A percentile compares a stretch with the other conserved stretches of the same genome.
These are phyloP conservation scores for Thyridium curvatum DNA, from an alignment of 2,329 filamentous ascomycete genomes.

Conservation along the genomic window DNA sequence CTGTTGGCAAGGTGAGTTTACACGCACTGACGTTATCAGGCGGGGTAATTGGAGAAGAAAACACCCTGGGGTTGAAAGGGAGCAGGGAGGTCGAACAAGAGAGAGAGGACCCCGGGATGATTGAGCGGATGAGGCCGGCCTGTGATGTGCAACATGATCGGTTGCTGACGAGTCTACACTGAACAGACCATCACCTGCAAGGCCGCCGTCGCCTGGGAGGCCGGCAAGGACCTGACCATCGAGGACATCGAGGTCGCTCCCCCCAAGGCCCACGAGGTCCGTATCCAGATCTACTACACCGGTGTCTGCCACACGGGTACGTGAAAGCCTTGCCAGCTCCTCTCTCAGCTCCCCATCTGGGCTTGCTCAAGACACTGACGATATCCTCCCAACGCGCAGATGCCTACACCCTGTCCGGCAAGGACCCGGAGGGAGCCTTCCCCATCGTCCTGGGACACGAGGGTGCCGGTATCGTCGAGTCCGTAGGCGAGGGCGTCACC, in stretches of 20 bases:
- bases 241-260: slow-evolving; percentile 91
- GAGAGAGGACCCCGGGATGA: too few relatives aligned
- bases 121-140: too few relatives aligned
- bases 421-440: slow-evolving; percentile 94
- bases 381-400: too few relatives aligned
- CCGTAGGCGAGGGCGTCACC: slow-evolving; percentile 81
- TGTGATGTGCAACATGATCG: too few relatives aligned
- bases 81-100: too few relatives aligned
- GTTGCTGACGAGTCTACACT: slow-evolving; percentile 2
- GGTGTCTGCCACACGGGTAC: slow-evolving; percentile 96
- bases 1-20: slow-evolving; percentile 42
- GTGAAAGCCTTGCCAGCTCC: too few relatives aligned
- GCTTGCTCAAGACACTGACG: too few relatives aligned
- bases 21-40: too few relatives aligned
- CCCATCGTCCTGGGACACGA: slow-evolving; percentile 86
- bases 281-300: slow-evolving; percentile 95
- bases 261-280: slow-evolving; percentile 87
- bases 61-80: too few relatives aligned
- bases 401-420: slow-evolving; percentile 91
- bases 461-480: slow-evolving; percentile 88
- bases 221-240: slow-evolving; percentile 79
- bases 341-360: too few relatives aligned
- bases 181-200: slow-evolving; percentile 86
- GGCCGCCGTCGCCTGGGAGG: slow-evolving; percentile 97
- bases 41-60: too few relatives aligned